Evolutionary conservation across 129 eudicot species (phyloP), one percentile per base, ranked within the genome.

Genomic region (Erigeron canadensis): DNA sequence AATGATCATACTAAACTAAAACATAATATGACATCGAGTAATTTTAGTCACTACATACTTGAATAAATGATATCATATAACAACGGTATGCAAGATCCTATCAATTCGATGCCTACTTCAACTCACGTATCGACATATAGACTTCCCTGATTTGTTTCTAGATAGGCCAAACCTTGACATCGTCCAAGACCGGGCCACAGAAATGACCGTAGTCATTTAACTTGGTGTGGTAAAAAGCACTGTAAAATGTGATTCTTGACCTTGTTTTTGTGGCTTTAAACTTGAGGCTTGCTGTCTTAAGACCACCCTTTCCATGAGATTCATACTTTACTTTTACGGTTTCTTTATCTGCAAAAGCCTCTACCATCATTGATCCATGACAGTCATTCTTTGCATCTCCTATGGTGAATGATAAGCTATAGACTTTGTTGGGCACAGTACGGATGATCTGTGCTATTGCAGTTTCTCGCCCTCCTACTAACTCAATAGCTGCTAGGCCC

Each of bases 311-410:
- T 28, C 86, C 91, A 43, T 11, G 75, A 16, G 91, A 77, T 50
- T 60, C 77, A 38, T 76, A 65, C 3, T 79, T 75, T 3, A 57
- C 90, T 60, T 87, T 86, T 10, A 85, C 19, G 15, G 80, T 81
- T 56, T 47, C 73, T 44, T 72, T 89, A 0, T 84, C 94, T 0
- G 89, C 95, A 63, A 80, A 85, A 15, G 88, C 97, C 76, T 90
- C 97, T 17, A 90, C 84, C 86, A 83, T 72, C 97, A 90, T 90
- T 2, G 84, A 71, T 17, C 95, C 97, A 40, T 85, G 82, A 41
- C 97, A 90, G 5, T 78, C 74, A 46, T 90, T 90, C 71, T 83
- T 81, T 1, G 86, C 95, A 62, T 91, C 95, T 18, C 95, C 95
- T 2, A 87, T 58, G 39, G 78, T 76, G 75, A 91, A 87, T 9